Conservation (phyloP, 169 alveolate genomes). For the Eimeria necatrix region DNA sequence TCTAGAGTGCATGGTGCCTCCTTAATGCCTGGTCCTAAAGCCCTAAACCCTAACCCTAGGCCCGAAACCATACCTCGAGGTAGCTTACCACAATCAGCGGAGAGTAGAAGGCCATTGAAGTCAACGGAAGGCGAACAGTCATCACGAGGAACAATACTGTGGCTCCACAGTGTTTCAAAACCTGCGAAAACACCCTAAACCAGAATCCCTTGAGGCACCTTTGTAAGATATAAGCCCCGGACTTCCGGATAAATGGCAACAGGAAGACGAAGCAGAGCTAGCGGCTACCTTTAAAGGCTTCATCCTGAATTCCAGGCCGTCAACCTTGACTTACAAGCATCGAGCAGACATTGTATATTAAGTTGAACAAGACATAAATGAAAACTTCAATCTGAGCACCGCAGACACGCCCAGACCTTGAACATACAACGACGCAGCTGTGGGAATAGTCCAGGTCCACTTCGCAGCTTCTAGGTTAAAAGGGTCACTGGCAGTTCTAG, state of each 20-base stretch:
- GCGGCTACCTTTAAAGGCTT: background rate
- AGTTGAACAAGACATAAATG: conserved; percentile 75
- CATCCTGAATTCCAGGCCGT: background rate
- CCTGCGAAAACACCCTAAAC: background rate
- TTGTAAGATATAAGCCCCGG: background rate
- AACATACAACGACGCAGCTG: background rate
- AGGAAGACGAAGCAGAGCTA: background rate
- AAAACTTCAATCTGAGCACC: conserved; percentile 75
- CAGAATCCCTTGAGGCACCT: background rate
- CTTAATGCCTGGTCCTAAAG: background rate
- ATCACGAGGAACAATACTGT: conserved; percentile 78
- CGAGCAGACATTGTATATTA: conserved; percentile 78
- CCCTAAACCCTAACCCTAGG: background rate
- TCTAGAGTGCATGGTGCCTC: background rate
- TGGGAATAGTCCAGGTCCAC: background rate
- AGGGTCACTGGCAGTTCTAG: no score
- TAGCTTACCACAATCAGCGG: conserved; percentile 24
- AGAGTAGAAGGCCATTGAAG: conserved; percentile 82
- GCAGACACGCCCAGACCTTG: background rate
- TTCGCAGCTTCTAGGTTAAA: background rate
- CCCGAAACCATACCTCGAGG: background rate
- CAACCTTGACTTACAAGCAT: conserved; percentile 54
- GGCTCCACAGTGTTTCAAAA: conserved; percentile 79
- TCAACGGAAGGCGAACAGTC: conserved; percentile 81
- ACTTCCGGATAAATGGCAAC: background rate